These are phyloP conservation scores for Suhomyces wounanorum DNA, from an alignment of 1,139 yeast genomes.

Conservation along the genomic window DNA sequence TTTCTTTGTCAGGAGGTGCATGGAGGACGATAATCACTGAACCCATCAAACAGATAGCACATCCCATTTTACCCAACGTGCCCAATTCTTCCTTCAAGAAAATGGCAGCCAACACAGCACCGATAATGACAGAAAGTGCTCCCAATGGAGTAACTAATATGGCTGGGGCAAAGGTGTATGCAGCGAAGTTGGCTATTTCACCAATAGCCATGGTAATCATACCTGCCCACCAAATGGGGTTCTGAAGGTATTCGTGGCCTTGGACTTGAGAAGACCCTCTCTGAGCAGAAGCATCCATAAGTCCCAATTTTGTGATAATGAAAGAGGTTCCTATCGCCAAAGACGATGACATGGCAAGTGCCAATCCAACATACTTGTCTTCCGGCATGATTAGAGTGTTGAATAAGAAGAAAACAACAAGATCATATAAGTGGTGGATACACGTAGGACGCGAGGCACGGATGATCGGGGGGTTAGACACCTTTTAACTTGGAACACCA, in stretches of 20 bases:
- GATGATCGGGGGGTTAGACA: not conserved
- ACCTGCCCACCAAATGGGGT: slow-evolving; percentile 97
- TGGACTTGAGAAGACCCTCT: slow-evolving; percentile 66
- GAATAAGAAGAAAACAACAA: slow-evolving; percentile 1
- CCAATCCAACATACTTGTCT: slow-evolving; percentile 87
- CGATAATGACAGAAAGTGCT: slow-evolving; percentile 86
- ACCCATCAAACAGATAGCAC: slow-evolving; percentile 88
- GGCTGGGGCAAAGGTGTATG: slow-evolving; percentile 94
- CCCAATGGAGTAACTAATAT: slow-evolving; percentile 91
- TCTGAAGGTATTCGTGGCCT: slow-evolving; percentile 71
- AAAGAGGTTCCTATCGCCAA: slow-evolving; percentile 89
- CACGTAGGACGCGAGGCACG: slow-evolving; percentile 9
- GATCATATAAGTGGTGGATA: slow-evolving; percentile 2
- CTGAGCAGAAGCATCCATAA: slow-evolving; percentile 66
- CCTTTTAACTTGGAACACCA: not conserved
- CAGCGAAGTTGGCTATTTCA: slow-evolving; percentile 90
- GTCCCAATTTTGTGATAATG: slow-evolving; percentile 86
- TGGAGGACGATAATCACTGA: slow-evolving; percentile 87
- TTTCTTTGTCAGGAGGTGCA: slow-evolving; percentile 92
- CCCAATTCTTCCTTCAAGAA: slow-evolving; percentile 87
- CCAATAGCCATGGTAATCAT: slow-evolving; percentile 90
- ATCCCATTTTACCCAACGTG: slow-evolving; percentile 88
- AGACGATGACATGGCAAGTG: slow-evolving; percentile 84
- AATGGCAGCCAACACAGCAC: slow-evolving; percentile 85
- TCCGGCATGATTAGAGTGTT: slow-evolving; percentile 44